phyloP scores from a whole-genome alignment of 139 green algal species.

The Ettlia oleoabundans region DNA sequence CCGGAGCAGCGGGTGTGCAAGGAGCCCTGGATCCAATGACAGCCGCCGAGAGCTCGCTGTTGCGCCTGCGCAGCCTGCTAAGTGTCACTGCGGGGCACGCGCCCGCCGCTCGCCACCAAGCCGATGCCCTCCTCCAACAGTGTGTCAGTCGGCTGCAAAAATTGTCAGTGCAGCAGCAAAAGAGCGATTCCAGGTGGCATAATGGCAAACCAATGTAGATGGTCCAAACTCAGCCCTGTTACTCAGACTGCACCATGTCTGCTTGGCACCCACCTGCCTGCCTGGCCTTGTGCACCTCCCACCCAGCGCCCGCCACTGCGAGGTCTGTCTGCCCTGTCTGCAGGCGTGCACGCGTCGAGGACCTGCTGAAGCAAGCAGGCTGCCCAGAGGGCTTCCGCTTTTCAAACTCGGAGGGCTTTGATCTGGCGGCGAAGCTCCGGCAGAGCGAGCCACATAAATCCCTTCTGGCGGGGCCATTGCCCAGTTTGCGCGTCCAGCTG shows the following conservation, averaged over 20 bases:
- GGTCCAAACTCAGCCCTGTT: no score
- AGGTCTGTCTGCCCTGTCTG: not conserved
- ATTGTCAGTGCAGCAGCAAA: constrained; percentile 5
- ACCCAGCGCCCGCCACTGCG: no score
- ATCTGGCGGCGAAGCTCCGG: constrained; percentile 9
- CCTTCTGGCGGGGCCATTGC: constrained; percentile 9
- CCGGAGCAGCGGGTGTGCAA: not conserved
- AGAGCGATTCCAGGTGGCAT: constrained; percentile 21
- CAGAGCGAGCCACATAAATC: constrained; percentile 21
- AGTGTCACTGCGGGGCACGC: constrained; percentile 14
- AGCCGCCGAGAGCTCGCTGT: constrained; percentile 6
- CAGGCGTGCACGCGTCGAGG: not conserved
- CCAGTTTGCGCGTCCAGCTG: not conserved
- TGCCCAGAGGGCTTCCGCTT: constrained; percentile 40
- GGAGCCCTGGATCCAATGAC: not conserved
- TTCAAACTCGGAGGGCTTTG: constrained; percentile 14
- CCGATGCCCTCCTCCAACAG: constrained; percentile 26
- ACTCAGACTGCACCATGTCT: not conserved
- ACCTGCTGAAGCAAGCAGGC: constrained; percentile 26
- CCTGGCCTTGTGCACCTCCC: no score
- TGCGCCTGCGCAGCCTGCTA: constrained; percentile 43
- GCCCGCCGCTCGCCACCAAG: not conserved
- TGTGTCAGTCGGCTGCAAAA: constrained; percentile 11
- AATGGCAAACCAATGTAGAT: not conserved
- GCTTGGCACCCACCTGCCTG: no score